Base-by-base conservation (phyloP, 2,329 filamentous ascomycete genomes). In the Acrodontium crateriforme region DNA sequence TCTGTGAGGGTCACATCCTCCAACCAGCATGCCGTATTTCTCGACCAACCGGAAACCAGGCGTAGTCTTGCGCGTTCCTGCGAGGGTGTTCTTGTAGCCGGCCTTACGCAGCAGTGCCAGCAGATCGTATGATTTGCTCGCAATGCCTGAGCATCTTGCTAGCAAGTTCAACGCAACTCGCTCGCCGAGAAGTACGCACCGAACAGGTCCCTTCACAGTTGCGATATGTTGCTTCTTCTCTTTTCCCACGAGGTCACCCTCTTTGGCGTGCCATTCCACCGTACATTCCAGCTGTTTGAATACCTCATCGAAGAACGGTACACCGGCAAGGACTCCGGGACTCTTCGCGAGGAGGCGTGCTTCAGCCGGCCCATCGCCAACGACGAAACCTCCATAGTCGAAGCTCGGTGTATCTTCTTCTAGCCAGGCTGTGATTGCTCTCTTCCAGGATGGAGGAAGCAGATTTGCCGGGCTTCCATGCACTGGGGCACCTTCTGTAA, bases 11-110 rank as follows among this genome's bases (percentile, higher is more conserved):
- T 98, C 89, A 10, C 83, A 85, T 8, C 89, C 89, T 31, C 87
- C 89, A 10, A 92, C 78, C 13, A 94, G 63, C 78, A 98, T 94
- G 42, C 84, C 89, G 56, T 98, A 98, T 60, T 98, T 98, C 58
- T 98, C 89, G 7, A 95, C 85, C 4, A 95, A 62, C 8, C 89
- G 69, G 60, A 95, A 98, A 0, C 89, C 89, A 0, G 89, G 89
- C 0, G 89, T 98, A 0, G 89, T 98, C 64, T 98, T 98, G 50
- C 89, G 71, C 24, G 89, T 98, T 23, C 89, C 89, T 0, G 89
- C 87, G n/a, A 98, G 63, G 2, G 76, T 77, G 33, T 87, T 87
- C 16, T 60, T 63, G 59, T 87, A 95, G 3, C 85, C 85, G 3
- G 69, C 64, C 7, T 58, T 51, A 24, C 68, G 63, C 11, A 74